phyloP scores from a whole-genome alignment of 2,329 filamentous ascomycete genomes.

The Calonectria henricotiae region DNA sequence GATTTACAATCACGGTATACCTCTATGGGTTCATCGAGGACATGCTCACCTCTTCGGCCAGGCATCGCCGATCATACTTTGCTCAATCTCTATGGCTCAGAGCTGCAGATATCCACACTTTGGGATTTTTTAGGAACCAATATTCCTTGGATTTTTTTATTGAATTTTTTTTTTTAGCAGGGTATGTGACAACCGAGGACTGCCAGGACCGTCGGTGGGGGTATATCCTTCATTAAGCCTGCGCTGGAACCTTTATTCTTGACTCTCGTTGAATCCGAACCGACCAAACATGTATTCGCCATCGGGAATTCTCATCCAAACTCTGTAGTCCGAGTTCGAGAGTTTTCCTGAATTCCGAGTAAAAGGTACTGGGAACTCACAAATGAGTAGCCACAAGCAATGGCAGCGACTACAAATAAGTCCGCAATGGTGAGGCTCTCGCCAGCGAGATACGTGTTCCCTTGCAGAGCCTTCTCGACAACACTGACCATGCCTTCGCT shows the following conservation, averaged over 20 bases:
- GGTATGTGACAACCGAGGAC: no score
- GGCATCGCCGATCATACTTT: no score
- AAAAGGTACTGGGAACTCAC: background rate
- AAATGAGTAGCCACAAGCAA: conserved; percentile 35
- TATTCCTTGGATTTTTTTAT: no score
- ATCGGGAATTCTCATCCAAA: conserved; percentile 31
- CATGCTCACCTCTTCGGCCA: no score
- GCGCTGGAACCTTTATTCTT: background rate
- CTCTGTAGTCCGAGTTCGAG: background rate
- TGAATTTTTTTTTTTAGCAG: no score
- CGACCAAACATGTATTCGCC: conserved; percentile 35
- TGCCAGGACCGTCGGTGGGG: no score
- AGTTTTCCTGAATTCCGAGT: no score
- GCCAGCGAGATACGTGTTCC: conserved; percentile 31
- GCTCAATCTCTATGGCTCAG: no score
- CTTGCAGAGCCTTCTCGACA: conserved; percentile 32
- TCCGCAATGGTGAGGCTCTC: conserved; percentile 35
- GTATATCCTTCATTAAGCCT: background rate
- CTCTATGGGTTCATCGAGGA: no score
- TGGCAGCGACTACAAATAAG: conserved; percentile 34
- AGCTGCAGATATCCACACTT: no score
- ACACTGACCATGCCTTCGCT: conserved; percentile 35
- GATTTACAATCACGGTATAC: no score
- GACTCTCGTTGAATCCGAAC: conserved; percentile 24
- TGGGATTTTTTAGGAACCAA: no score